These are phyloP conservation scores for Chlamydomonas sp. DNA, from an alignment of 139 green algal genomes.

Conservation along the genomic window DNA sequence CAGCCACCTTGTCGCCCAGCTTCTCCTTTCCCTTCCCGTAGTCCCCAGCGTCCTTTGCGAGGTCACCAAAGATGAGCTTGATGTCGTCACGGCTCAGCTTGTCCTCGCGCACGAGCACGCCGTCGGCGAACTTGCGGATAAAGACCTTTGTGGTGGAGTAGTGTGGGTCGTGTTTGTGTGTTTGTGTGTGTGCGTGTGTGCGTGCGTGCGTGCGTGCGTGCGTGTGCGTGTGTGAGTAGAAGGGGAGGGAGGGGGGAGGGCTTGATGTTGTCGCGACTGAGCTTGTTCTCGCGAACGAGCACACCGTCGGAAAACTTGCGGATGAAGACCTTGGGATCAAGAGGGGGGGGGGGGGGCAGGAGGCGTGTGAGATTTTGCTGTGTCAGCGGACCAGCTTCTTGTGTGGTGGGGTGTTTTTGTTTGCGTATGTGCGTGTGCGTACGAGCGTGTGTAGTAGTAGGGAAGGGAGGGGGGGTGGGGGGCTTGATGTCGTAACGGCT, in stretches of 20 bases:
- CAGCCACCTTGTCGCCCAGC: too few species aligned
- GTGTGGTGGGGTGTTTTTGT: too few species aligned
- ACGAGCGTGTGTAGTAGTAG: background rate
- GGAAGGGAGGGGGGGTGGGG: background rate
- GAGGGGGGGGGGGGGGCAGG: too few species aligned
- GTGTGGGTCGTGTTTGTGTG: too few species aligned
- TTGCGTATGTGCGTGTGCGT: background rate
- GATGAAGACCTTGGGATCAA: slow-evolving; percentile 33
- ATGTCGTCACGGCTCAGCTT: slow-evolving; percentile 27
- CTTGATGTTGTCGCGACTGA: slow-evolving; percentile 24
- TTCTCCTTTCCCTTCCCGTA: too few species aligned
- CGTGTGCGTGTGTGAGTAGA: too few species aligned
- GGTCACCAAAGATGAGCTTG: slow-evolving; percentile 18
- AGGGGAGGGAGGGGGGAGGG: too few species aligned
- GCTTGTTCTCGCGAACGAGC: slow-evolving; percentile 37
- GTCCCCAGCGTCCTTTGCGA: background rate
- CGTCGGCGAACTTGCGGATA: slow-evolving; percentile 41
- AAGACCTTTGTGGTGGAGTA: too few species aligned
- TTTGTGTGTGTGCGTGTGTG: too few species aligned
- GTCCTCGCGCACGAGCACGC: slow-evolving; percentile 34
- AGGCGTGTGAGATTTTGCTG: too few species aligned
- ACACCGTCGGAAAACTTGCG: slow-evolving; percentile 34
- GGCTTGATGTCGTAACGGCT: slow-evolving; percentile 23
- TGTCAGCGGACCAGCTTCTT: too few species aligned
- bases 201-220: too few species aligned